These are phyloP conservation scores for Bathelium albidoporum DNA, from an alignment of 495 filamentous ascomycete species.

Conservation along the genomic window DNA sequence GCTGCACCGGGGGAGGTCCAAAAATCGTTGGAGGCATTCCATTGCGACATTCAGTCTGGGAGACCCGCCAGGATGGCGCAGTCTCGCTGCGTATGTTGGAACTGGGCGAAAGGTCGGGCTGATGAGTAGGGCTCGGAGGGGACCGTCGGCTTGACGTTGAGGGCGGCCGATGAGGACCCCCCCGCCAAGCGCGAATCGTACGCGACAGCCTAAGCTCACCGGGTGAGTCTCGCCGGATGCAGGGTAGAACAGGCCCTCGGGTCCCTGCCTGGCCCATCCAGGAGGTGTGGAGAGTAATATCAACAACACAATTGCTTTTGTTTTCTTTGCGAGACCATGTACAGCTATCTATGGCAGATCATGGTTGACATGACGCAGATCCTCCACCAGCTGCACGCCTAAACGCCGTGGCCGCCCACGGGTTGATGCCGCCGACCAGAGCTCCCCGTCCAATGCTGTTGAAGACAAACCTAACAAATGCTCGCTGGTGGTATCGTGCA, in stretches of 20 bases:
- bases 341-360: background rate
- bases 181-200: background rate
- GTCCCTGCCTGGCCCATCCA: too few species aligned
- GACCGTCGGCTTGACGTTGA: slow-evolving; percentile 1
- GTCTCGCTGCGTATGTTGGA: background rate
- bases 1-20: background rate
- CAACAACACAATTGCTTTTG: too few species aligned
- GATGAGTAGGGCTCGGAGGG: slow-evolving; percentile 2
- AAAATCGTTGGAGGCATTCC: background rate
- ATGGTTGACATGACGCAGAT: slow-evolving; percentile 2
- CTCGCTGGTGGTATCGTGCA: background rate
- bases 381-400: background rate
- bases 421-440: background rate
- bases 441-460: background rate
- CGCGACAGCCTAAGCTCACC: too few species aligned
- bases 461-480: background rate
- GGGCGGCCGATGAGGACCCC: background rate
- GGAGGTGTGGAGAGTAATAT: background rate
- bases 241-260: too few species aligned
- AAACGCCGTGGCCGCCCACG: background rate
- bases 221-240: too few species aligned
- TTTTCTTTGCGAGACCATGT: too few species aligned
- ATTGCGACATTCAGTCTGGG: slow-evolving; percentile 4
- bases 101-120: background rate
- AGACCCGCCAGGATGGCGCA: slow-evolving; percentile 1